These are phyloP conservation scores for Ceratobasidium theobromae DNA, from an alignment of 1,284 basidiomycete species.

Conservation along the genomic window DNA sequence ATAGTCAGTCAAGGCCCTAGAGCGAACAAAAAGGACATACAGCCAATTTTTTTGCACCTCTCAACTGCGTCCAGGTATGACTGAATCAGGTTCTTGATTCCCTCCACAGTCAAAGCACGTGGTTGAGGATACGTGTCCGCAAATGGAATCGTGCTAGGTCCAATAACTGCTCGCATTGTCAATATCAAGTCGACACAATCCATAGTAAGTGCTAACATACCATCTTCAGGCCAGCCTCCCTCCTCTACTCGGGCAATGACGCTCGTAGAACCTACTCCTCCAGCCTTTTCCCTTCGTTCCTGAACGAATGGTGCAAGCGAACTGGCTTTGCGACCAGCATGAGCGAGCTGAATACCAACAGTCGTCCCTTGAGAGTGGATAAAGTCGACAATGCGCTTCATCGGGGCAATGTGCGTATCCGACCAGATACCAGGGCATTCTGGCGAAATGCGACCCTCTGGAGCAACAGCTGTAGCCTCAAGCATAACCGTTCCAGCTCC, in stretches of 20 bases:
- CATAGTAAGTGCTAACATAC: constrained; percentile 39
- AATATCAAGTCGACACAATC: background rate
- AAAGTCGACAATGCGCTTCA: constrained; percentile 72
- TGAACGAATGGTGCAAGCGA: constrained; percentile 59
- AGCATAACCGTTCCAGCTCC: constrained; percentile 62
- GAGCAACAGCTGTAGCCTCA: constrained; percentile 70
- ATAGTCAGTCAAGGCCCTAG: constrained; percentile 35
- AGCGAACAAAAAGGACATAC: constrained; percentile 45
- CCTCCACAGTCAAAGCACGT: constrained; percentile 55
- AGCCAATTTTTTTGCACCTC: constrained; percentile 63
- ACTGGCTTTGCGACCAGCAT: constrained; percentile 75
- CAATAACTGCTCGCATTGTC: constrained; percentile 43
- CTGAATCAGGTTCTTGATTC: constrained; percentile 48
- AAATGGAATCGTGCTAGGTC: constrained; percentile 61
- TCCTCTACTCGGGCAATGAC: constrained; percentile 47
- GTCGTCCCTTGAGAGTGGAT: constrained; percentile 65
- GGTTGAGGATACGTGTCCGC: constrained; percentile 53
- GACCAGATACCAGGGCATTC: constrained; percentile 64
- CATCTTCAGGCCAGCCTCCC: constrained; percentile 73
- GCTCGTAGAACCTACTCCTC: constrained; percentile 18
- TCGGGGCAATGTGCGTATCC: constrained; percentile 67
- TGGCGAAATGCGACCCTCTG: constrained; percentile 76
- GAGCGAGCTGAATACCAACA: constrained; percentile 73
- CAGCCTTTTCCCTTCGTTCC: constrained; percentile 41
- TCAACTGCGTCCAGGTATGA: constrained; percentile 56